Evolutionary conservation across 2,329 filamentous ascomycete species (phyloP).

Genomic region (Arthrobotrys megalospora): DNA sequence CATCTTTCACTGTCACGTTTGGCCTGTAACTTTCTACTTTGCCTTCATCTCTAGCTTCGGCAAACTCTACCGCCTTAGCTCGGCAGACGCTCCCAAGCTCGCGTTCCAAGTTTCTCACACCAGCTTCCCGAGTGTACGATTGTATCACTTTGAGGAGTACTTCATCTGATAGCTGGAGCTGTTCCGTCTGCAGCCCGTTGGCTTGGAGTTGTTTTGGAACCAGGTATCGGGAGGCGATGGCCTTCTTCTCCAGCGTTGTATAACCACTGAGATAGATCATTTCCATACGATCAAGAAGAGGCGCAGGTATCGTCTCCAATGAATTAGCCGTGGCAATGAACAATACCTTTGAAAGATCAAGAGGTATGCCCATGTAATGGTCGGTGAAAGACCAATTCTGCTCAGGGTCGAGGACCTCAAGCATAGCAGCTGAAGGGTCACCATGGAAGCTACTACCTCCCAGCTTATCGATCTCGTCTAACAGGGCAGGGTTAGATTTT

Average conservation of each 20-base stretch:
- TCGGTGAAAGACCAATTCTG: slow-evolving; percentile 96
- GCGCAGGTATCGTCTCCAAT: slow-evolving; percentile 93
- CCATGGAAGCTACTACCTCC: slow-evolving; percentile 92
- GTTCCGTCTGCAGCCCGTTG: slow-evolving; percentile 84
- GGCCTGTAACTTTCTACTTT: slow-evolving; percentile 80
- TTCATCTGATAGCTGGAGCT: slow-evolving; percentile 83
- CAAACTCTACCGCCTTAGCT: slow-evolving; percentile 93
- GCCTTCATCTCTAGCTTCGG: slow-evolving; percentile 85
- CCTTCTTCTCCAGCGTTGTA: slow-evolving; percentile 95
- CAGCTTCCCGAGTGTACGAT: slow-evolving; percentile 94
- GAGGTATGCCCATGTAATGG: slow-evolving; percentile 95
- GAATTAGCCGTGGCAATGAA: slow-evolving; percentile 98
- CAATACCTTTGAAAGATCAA: slow-evolving; percentile 94
- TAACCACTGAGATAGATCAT: slow-evolving; percentile 94
- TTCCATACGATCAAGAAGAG: slow-evolving; percentile 96
- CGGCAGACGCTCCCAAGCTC: slow-evolving; percentile 96
- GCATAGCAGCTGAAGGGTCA: slow-evolving; percentile 96
- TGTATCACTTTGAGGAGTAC: slow-evolving; percentile 97
- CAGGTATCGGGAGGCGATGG: slow-evolving; percentile 93
- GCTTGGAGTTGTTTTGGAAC: slow-evolving; percentile 94
- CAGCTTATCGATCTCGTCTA: slow-evolving; percentile 97
- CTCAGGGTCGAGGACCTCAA: slow-evolving; percentile 96
- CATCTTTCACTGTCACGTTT: slow-evolving; percentile 80
- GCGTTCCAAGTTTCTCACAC: slow-evolving; percentile 94
- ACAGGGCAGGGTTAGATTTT: not conserved